Base-by-base conservation (phyloP, 1,284 basidiomycete species). In the Lentinula novae-zelandiae region DNA sequence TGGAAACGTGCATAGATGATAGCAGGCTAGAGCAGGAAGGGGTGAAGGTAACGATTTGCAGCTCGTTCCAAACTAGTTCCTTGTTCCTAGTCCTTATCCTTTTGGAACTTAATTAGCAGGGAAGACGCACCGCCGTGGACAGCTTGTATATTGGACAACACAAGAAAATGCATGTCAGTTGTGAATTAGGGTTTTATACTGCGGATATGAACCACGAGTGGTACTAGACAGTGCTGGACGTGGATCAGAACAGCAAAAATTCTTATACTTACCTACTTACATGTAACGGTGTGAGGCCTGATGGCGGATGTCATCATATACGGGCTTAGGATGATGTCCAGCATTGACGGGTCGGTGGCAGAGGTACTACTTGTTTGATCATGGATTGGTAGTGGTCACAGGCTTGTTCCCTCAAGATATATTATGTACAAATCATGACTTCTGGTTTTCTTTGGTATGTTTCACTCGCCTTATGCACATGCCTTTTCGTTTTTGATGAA, bases 371-470 rank as follows among this genome's bases (percentile, higher is more conserved):
- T 33, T 9, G 8, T 20, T 9, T 27, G 13, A 34, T 34, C 31
- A 52, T 53, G 31, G 1, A 53, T n/a, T 10, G 20, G 33, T 9
- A 53, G n/a, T 46, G 17, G 44, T 46, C 44, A 22, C 48, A 34
- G 48, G 17, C 54, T 53, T 57, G 60, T 54, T 12, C 36, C 40
- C 40, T 42, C 40, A 57, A 40, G 49, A 57, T 53, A 33, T 46
- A 61, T 61, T 61, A 61, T 61, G 60, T 61, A 61, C 60, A 53
- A 57, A 61, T 60, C 58, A 60, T 53, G 50, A 31, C 51, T 53
- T 52, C 20, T 61, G 60, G 60, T 54, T 48, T 50, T 61, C 55
- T 57, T 50, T 51, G 60, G 60, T 60, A 48, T 17, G 59, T 40
- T 56, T 56, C 27, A 56, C 55, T 61, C 44, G 60, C 38, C 58